Evolutionary conservation across 805 yeast genomes (phyloP), one percentile per base, ranked within the genome.

Genomic region (Candida khao-thaluensis): DNA sequence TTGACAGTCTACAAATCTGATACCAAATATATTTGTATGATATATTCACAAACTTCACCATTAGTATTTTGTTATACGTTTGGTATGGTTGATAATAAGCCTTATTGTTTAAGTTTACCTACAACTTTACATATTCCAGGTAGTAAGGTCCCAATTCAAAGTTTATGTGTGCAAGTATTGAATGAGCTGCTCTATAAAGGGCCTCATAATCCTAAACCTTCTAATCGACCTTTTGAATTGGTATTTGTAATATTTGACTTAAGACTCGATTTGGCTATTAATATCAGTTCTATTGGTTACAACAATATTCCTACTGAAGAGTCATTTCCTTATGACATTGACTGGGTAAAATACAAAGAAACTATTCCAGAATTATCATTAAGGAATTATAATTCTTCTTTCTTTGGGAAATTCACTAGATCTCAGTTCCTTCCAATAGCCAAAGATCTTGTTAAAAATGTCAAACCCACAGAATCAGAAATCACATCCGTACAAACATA

Each of bases 11-110:
- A 60, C 9, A 38, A 51, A 7, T 28, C 56, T 3, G 50, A 48
- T 9, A 57, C 42, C 7, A 29, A 37, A 5, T 59, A 48, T 37
- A 29, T 51, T 16, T 62, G 68, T 32, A 25, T 52, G 17, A 41
- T 67, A 1, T 58, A 55, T 40, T 59, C 65, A 3, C 58, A 54
- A 35, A 41, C 45, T 10, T 47, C 57, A 8, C 69, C 69, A 1
- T 41, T 64, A 9, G 43, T 59, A n/a, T 44, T 65, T 17, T 49
- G 60, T 15, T 64, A 52, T 41, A 58, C 57, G 2, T 64, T 68
- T 45, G 71, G 64, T 0, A 22, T 53, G 11, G 44, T 44, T 8
- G 49, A 59, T 20, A 57, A 49, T 2, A 44, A 35, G 3, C 68
- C 71, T 0, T 53, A 45, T 45, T 54, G 60, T 40, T 45, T 62